Percentiles rank a stretch among this genome's conserved stretches.
Evolutionary conservation across 176 grass and related monocot species (phyloP).

Genomic region (Themeda triandra): DNA sequence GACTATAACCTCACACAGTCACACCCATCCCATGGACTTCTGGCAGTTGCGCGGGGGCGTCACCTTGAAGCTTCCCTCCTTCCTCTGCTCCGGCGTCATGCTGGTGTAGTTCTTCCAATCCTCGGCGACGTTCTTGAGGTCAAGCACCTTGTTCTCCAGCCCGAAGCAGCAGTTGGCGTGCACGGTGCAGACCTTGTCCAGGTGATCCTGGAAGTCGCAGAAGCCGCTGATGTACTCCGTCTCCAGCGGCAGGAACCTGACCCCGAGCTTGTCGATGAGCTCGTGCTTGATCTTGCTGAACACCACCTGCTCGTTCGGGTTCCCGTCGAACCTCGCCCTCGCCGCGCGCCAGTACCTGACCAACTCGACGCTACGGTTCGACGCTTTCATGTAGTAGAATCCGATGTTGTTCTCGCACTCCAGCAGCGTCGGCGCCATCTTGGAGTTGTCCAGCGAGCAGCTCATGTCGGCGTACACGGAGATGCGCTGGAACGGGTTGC

Average conservation of each 20-base stretch:
- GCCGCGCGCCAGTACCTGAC: not conserved
- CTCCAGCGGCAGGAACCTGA: not conserved
- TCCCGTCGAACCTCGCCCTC: not conserved
- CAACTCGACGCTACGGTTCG: not conserved
- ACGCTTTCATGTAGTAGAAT: not conserved
- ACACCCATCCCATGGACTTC: not conserved
- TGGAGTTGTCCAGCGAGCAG: not conserved
- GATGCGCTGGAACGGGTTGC: not conserved
- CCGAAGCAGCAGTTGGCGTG: conserved; percentile 66
- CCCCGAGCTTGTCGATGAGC: not conserved
- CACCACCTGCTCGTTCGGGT: not conserved
- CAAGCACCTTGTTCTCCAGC: conserved; percentile 40
- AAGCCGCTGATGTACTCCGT: not conserved
- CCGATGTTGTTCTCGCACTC: not conserved
- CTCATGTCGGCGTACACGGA: not conserved
- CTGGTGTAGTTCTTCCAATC: conserved; percentile 51
- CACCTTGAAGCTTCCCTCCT: not conserved
- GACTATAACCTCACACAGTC: not conserved
- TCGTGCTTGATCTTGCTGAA: not conserved
- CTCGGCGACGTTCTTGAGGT: conserved; percentile 25
- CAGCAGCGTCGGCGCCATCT: not conserved
- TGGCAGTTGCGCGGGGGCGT: not conserved
- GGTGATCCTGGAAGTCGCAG: conserved; percentile 3
- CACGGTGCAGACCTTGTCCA: conserved; percentile 46
- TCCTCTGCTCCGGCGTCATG: not conserved